Conservation (phyloP, 495 filamentous ascomycete species). For the Xylaria grammica region DNA sequence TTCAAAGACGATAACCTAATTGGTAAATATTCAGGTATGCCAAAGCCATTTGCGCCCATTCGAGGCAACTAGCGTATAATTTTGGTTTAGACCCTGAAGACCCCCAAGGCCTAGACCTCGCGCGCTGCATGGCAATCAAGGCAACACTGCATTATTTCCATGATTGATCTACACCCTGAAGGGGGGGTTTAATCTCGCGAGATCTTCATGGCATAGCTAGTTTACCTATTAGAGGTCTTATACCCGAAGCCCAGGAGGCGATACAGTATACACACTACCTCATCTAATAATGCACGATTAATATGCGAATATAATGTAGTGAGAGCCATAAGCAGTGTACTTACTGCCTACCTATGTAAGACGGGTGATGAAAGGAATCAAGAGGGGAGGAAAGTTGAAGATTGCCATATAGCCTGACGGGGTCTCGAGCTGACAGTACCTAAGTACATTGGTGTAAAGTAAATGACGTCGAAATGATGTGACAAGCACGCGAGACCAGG, state of each 20-base stretch:
- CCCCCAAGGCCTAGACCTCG: slow-evolving; percentile 14
- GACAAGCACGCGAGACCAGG: slow-evolving; percentile 15
- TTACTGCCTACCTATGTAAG: too few relatives aligned
- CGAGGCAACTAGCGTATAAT: background rate
- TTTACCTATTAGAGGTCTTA: too few relatives aligned
- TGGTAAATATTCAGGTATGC: background rate
- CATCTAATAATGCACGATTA: too few relatives aligned
- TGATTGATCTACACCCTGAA: slow-evolving; percentile 13
- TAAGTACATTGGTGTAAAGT: too few relatives aligned
- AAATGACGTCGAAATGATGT: slow-evolving; percentile 26
- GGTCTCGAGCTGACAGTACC: too few relatives aligned
- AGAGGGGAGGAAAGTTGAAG: too few relatives aligned
- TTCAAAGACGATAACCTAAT: background rate
- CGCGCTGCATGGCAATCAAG: slow-evolving; percentile 19
- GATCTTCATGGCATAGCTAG: background rate
- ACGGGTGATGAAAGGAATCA: too few relatives aligned
- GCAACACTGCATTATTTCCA: slow-evolving; percentile 1
- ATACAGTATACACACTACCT: background rate
- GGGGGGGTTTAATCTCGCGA: slow-evolving; percentile 7
- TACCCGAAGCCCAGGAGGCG: background rate
- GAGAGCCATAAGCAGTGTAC: too few relatives aligned
- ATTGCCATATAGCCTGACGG: too few relatives aligned
- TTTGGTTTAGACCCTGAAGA: background rate
- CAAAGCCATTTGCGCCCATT: background rate
- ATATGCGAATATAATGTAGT: too few relatives aligned